Percentiles rank a stretch among this genome's conserved stretches.
Conservation (phyloP, 1,139 yeast genomes). For the Kurtzmaniella quercitrusa region DNA sequence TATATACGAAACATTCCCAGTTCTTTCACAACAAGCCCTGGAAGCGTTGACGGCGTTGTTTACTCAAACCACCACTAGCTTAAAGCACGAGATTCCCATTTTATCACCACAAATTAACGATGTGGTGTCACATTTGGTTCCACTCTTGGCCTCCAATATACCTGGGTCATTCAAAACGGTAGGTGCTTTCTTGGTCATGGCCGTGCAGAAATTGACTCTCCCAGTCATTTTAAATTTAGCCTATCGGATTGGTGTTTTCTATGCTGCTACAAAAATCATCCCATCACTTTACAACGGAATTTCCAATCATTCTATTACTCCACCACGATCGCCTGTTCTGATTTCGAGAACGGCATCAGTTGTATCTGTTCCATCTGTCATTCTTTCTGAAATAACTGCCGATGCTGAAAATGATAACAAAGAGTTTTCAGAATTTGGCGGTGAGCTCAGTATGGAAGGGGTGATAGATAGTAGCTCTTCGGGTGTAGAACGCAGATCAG, state of each 20-base stretch:
- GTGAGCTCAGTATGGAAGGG: no score
- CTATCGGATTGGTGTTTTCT: constrained; percentile 81
- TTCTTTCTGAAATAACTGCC: constrained; percentile 7
- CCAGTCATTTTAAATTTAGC: constrained; percentile 79
- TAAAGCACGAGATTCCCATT: constrained; percentile 36
- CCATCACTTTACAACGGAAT: constrained; percentile 61
- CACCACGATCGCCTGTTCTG: constrained; percentile 27
- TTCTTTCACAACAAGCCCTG: constrained; percentile 54
- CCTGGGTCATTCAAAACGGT: constrained; percentile 62
- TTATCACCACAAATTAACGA: constrained; percentile 39
- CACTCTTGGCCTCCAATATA: constrained; percentile 49
- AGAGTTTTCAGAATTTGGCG: neutral
- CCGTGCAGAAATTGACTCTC: constrained; percentile 73
- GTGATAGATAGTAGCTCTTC: neutral
- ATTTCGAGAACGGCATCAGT: constrained; percentile 5
- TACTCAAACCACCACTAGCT: constrained; percentile 34
- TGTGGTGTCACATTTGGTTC: constrained; percentile 39
- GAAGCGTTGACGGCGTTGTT: constrained; percentile 35
- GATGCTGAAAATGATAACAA: constrained; percentile 5
- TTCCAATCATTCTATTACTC: constrained; percentile 31
- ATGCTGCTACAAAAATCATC: constrained; percentile 90
- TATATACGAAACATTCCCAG: constrained; percentile 86
- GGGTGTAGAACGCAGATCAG: neutral
- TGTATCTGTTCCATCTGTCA: constrained; percentile 15
- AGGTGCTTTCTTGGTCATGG: constrained; percentile 64